phyloP scores from a whole-genome alignment of 192 early-diverging fungal genomes.

The Umbelopsis vinacea region DNA sequence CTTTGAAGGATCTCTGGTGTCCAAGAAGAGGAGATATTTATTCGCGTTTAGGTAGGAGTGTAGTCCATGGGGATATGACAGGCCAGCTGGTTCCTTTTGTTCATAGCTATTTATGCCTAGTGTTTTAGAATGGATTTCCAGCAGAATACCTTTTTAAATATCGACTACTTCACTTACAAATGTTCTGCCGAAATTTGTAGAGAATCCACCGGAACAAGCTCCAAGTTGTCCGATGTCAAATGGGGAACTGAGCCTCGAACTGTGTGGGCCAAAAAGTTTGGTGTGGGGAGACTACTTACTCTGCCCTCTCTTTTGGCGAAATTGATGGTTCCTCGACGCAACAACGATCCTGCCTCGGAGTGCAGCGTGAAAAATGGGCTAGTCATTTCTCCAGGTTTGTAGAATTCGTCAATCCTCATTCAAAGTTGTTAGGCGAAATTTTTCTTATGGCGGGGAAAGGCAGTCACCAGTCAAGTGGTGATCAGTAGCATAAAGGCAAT shows the following conservation, averaged over 20 bases:
- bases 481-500: too few relatives aligned
- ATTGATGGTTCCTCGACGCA: constrained; percentile 34
- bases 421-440: not conserved
- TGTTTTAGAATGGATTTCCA: not conserved
- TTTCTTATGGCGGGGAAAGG: not conserved
- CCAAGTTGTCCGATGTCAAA: constrained; percentile 55
- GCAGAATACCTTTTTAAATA: not conserved
- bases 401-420: not conserved
- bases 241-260: constrained; percentile 58
- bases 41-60: constrained; percentile 51
- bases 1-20: constrained; percentile 52
- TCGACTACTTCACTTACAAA: constrained; percentile 36
- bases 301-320: constrained; percentile 29
- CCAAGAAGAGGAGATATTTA: constrained; percentile 50
- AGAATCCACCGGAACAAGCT: constrained; percentile 44
- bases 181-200: constrained; percentile 54
- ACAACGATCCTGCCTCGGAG: not conserved
- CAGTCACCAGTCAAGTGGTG: not conserved
- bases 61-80: constrained; percentile 40
- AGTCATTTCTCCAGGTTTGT: not conserved
- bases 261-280: constrained; percentile 57
- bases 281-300: constrained; percentile 42
- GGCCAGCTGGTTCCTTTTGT: constrained; percentile 44
- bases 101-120: constrained; percentile 31
- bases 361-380: constrained; percentile 17